A percentile compares a stretch with the other conserved stretches of the same genome.
Conservation (phyloP, 2,329 filamentous ascomycete species). For the Ilyonectria mors-panacis region DNA sequence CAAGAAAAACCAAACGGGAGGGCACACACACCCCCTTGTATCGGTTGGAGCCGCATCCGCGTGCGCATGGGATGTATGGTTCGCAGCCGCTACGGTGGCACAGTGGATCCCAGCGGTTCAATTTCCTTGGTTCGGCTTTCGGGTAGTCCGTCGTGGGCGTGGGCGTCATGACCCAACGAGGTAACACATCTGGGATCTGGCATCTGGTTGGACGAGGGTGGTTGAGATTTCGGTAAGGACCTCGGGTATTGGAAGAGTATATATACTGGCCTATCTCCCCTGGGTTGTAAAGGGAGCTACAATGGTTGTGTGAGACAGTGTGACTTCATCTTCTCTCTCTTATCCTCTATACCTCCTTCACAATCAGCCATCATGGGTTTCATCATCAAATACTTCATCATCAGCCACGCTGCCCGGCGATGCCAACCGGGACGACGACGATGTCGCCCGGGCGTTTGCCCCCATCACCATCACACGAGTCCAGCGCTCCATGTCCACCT, state of each 20-base stretch:
- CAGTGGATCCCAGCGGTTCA: background rate
- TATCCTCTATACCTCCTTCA: background rate
- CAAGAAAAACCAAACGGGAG: conserved; percentile 1
- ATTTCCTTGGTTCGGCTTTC: conserved; percentile 21
- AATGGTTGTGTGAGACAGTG: conserved; percentile 4
- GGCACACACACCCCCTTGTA: background rate
- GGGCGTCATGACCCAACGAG: background rate
- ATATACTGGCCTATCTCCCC: conserved; percentile 27
- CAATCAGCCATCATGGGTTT: conserved; percentile 22
- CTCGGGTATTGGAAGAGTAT: conserved; percentile 28
- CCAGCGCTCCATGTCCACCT: conserved; percentile 44
- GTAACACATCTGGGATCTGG: conserved; percentile 12
- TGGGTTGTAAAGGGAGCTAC: background rate
- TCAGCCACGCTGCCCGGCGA: conserved; percentile 26
- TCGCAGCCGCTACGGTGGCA: background rate
- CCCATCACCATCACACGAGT: conserved; percentile 43
- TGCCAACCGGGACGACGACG: background rate
- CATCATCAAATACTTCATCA: conserved; percentile 23
- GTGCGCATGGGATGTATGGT: conserved; percentile 22
- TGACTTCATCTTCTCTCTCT: conserved; percentile 3
- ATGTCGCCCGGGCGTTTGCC: conserved; percentile 33
- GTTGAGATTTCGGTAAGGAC: conserved; percentile 19
- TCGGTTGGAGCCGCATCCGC: conserved; percentile 42
- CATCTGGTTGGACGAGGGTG: conserved; percentile 16
- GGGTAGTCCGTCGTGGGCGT: conserved; percentile 14